Evolutionary conservation across 371 early-diverging fungal species (phyloP), one percentile per base, ranked within the genome.

Genomic region (Antonospora locustae): DNA sequence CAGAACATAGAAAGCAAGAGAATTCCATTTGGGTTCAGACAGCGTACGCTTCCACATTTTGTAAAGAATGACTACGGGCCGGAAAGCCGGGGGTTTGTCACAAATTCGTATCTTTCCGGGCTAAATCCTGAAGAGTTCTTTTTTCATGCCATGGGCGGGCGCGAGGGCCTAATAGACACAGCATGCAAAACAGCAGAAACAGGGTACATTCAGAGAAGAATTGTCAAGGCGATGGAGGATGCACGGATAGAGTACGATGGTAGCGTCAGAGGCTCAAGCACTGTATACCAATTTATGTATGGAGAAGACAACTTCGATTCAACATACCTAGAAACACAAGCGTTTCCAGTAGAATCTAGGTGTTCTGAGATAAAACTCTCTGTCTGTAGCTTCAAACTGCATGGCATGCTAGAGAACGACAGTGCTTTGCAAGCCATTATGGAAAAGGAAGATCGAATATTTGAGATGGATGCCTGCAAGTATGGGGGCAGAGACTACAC

Each of bases 131-230:
- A 85, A 39, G 98, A 97, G 76, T 95, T 92, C 77, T 97, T 88
- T 75, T 97, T 95, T 82, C 98, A 97, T 78, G 93, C 96, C 23
- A 95, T 95, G 95, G 95, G 94, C 77, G 98, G 98, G 68, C 84
- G 98, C 77, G 98, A 97, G 80, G 98, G 83, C 32, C 58, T 81
- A 56, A 94, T 93, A 69, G 97, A 94, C 78, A 93, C 95, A 30
- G 94, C 95, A 50, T 90, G 92, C 52, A 95, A 97, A 74, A 97
- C 98, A 14, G 95, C 98, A 20, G 96, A 95, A 73, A 94, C 98
- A 2, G 98, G 98, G 39, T 97, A 97, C 75, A 93, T 97, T 59
- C 96, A 97, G 73, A 89, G 98, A 69, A 86, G 96, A 74, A 78
- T 97, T 25, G 87, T 97, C 32, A 97, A 97, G 75, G 90, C 92